These are phyloP conservation scores for Obelidium mucronatum DNA, from an alignment of 192 early-diverging fungal genomes.

Conservation along the genomic window DNA sequence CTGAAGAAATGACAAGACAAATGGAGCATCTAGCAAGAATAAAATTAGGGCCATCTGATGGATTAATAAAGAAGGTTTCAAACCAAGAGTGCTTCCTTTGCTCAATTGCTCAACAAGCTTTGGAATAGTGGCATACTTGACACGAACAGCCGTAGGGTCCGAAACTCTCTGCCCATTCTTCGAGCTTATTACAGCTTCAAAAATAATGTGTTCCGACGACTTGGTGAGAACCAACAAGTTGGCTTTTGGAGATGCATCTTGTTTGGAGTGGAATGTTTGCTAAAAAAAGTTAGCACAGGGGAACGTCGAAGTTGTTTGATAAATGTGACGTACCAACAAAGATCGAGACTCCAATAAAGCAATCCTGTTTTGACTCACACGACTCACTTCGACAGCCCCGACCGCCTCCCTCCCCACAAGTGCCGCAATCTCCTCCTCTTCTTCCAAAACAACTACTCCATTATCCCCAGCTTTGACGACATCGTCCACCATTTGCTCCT, in stretches of 20 bases:
- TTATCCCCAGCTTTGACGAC: neutral
- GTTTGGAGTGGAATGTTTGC: no score
- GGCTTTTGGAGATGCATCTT: no score
- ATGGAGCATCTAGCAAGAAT: neutral
- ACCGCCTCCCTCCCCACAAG: neutral
- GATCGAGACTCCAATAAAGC: neutral
- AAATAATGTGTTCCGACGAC: neutral
- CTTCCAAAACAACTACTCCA: neutral
- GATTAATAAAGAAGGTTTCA: neutral
- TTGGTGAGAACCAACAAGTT: no score
- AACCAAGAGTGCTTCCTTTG: neutral
- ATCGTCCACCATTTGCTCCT: neutral
- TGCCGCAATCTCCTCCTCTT: no score
- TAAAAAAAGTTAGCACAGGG: no score
- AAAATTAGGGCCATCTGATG: neutral
- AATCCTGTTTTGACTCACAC: neutral
- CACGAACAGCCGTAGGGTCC: neutral
- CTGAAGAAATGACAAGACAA: neutral
- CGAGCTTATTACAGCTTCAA: neutral
- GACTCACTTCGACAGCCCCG: neutral
- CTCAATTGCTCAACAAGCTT: neutral
- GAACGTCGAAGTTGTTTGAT: no score
- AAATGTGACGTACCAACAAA: neutral
- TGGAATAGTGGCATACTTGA: neutral
- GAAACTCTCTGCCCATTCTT: neutral